phyloP scores from a whole-genome alignment of 164 flowering plant species.

The Chimonanthus praecox region DNA sequence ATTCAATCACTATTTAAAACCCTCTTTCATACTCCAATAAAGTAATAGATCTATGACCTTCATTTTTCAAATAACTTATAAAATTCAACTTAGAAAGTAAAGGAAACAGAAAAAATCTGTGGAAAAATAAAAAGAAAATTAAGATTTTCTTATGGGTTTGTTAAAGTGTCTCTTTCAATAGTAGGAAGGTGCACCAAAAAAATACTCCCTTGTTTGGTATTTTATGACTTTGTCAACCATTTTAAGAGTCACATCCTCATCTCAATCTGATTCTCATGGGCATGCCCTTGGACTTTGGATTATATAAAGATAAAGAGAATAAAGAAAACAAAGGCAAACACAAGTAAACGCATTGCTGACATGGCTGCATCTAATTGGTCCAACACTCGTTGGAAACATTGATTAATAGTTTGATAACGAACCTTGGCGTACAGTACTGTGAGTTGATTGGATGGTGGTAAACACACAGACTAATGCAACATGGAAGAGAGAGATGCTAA shows the following conservation, averaged over 20 bases:
- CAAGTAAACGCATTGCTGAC: background rate
- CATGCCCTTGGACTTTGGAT: background rate
- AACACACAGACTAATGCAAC: background rate
- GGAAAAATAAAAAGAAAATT: too few relatives aligned
- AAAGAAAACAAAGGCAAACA: background rate
- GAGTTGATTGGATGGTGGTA: background rate
- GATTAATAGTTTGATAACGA: slow-evolving; percentile 5
- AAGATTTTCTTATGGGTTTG: background rate
- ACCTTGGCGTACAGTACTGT: background rate
- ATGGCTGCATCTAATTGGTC: background rate
- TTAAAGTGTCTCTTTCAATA: background rate
- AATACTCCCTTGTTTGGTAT: background rate
- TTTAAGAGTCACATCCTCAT: background rate
- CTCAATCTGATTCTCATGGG: background rate
- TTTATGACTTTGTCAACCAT: background rate
- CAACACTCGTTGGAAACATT: background rate
- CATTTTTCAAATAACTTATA: too few relatives aligned
- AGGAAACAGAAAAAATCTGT: too few relatives aligned
- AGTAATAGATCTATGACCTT: too few relatives aligned
- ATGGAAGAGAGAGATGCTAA: background rate
- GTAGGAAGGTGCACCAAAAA: background rate
- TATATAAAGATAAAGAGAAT: background rate
- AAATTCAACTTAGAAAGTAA: too few relatives aligned
- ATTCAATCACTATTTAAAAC: too few relatives aligned
- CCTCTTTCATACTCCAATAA: too few relatives aligned